These are phyloP conservation scores for Fulvia fulva DNA, from an alignment of 2,329 filamentous ascomycete species.

Conservation along the genomic window DNA sequence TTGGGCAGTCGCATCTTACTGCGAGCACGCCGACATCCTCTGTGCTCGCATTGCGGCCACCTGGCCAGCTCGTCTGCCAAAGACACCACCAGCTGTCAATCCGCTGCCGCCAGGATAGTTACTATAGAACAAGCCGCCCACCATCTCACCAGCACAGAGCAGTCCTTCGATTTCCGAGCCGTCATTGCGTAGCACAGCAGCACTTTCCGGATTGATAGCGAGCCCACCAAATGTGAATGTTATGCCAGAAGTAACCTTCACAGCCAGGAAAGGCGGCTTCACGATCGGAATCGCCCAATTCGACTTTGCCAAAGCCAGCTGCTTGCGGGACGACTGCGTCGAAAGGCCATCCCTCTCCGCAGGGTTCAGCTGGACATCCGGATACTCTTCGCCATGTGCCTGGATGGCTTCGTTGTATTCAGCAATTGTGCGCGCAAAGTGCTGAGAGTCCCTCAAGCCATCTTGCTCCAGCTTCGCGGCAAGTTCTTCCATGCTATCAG, in stretches of 20 bases:
- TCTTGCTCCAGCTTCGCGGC: conserved; percentile 46
- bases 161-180: conserved; percentile 51
- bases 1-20: not conserved
- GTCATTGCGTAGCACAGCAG: conserved; percentile 48
- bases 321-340: conserved; percentile 49
- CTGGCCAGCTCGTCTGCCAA: conserved; percentile 44
- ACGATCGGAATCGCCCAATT: conserved; percentile 63
- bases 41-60: conserved; percentile 25
- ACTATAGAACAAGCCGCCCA: conserved; percentile 60
- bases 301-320: conserved; percentile 53
- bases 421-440: conserved; percentile 51
- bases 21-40: not conserved
- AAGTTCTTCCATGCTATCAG: conserved; percentile 52
- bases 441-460: conserved; percentile 46
- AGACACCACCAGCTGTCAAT: conserved; percentile 57
- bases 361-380: conserved; percentile 52
- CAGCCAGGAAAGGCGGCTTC: conserved; percentile 57
- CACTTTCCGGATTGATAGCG: conserved; percentile 52
- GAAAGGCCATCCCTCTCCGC: conserved; percentile 59
- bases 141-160: conserved; percentile 62
- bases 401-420: conserved; percentile 58
- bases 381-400: conserved; percentile 45
- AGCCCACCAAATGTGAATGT: conserved; percentile 68
- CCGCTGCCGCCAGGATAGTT: conserved; percentile 64
- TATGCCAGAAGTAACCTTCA: conserved; percentile 62